Evolutionary conservation across 768 basidiomycete genomes (phyloP).

Genomic region (Cystoderma amianthinum): DNA sequence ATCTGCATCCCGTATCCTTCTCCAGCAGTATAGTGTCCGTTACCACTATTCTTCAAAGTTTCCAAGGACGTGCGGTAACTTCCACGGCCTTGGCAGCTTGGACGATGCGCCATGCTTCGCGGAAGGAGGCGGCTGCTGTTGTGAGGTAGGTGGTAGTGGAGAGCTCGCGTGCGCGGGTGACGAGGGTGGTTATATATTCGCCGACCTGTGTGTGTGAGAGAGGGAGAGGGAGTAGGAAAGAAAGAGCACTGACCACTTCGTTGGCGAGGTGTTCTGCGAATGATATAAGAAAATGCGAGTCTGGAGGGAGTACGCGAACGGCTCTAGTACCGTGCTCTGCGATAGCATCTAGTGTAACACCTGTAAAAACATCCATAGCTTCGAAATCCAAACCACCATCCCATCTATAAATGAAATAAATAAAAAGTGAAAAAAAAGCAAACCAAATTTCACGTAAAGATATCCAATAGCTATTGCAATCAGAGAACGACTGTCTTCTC

Average conservation of each 20-base stretch:
- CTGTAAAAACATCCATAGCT: conserved; percentile 91
- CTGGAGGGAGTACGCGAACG: conserved; percentile 78
- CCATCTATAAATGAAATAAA: too few relatives aligned
- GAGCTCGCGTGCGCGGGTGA: conserved; percentile 72
- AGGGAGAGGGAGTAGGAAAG: conserved; percentile 3
- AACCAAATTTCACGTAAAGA: conserved; percentile 71
- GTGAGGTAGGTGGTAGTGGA: conserved; percentile 68
- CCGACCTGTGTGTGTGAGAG: conserved; percentile 45
- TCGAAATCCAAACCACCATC: conserved; percentile 74
- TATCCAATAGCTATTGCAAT: conserved; percentile 77
- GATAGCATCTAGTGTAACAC: conserved; percentile 55
- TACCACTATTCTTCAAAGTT: too few relatives aligned
- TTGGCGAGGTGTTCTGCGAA: conserved; percentile 81
- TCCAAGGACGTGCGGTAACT: too few relatives aligned
- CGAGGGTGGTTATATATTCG: conserved; percentile 78
- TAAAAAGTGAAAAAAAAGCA: conserved; percentile 1
- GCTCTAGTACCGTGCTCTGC: conserved; percentile 74
- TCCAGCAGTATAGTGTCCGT: too few relatives aligned
- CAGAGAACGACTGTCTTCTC: too few relatives aligned
- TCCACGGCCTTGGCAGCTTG: conserved; percentile 63
- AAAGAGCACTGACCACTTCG: conserved; percentile 59
- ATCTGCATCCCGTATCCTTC: too few relatives aligned
- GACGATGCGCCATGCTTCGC: conserved; percentile 82
- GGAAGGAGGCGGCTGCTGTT: conserved; percentile 85
- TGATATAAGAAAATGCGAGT: conserved; percentile 66